Evolutionary conservation across 805 yeast species (phyloP).

Genomic region (Deakozyma indianensis): DNA sequence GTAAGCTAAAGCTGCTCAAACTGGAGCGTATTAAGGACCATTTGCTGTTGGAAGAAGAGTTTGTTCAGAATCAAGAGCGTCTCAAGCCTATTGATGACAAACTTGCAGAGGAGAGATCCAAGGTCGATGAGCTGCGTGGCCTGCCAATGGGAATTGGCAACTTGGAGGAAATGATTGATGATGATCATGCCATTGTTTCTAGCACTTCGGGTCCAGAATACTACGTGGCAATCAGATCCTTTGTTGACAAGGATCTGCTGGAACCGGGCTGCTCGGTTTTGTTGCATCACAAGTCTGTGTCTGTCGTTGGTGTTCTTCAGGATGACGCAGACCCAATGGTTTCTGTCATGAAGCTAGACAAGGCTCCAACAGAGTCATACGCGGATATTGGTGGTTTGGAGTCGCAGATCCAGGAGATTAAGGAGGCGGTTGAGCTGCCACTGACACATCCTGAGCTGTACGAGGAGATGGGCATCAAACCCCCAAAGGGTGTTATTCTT

Average conservation of each 20-base stretch:
- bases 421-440: conserved; percentile 93
- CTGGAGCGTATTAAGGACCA: conserved; percentile 96
- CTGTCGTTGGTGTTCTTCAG: conserved; percentile 94
- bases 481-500: conserved; percentile 93
- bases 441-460: conserved; percentile 91
- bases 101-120: conserved; percentile 90
- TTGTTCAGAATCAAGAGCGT: conserved; percentile 86
- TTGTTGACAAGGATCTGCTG: conserved; percentile 88
- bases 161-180: conserved; percentile 92
- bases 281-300: conserved; percentile 88
- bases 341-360: conserved; percentile 92
- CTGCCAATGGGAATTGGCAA: conserved; percentile 95
- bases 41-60: conserved; percentile 85
- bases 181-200: conserved; percentile 96
- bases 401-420: conserved; percentile 90
- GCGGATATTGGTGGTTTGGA: conserved; percentile 97
- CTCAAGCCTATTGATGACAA: conserved; percentile 93
- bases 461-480: conserved; percentile 97
- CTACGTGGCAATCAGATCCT: conserved; percentile 87
- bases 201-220: conserved; percentile 94
- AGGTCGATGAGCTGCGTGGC: conserved; percentile 91
- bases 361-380: conserved; percentile 92
- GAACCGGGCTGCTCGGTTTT: conserved; percentile 97
- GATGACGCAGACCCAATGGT: conserved; percentile 98
- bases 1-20: conserved; percentile 78